Evolutionary conservation across 148 eudicot species (phyloP).

Genomic region (Pharnaceum exiguum): DNA sequence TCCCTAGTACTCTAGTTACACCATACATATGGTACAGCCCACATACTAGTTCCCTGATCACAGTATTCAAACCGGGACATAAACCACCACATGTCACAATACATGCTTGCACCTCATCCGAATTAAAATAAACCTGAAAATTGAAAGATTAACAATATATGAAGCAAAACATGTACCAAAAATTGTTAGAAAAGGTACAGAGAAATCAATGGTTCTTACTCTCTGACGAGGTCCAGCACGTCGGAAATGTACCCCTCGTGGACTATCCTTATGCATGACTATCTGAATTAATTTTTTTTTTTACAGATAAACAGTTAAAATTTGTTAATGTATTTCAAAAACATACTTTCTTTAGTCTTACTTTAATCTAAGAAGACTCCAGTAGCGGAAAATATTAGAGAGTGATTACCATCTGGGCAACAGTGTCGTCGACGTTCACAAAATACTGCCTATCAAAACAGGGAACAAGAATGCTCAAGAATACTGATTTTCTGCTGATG

Average conservation of each 20-base stretch:
- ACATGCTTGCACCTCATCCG: conserved; percentile 49
- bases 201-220: conserved; percentile 25
- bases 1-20: conserved; percentile 39
- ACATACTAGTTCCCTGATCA: conserved; percentile 50
- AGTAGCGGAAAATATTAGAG: neutral
- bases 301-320: too few species aligned
- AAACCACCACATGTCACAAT: conserved; percentile 58
- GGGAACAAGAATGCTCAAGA: neutral
- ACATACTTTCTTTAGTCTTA: neutral
- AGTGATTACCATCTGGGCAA: conserved; percentile 23
- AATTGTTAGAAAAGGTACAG: neutral
- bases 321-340: too few species aligned
- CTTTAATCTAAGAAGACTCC: neutral
- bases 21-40: conserved; percentile 50
- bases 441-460: conserved; percentile 28
- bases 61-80: conserved; percentile 54
- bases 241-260: conserved; percentile 76
- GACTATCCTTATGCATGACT: conserved; percentile 73
- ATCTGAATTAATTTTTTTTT: conserved; percentile 47
- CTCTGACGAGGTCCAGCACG: conserved; percentile 89
- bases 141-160: neutral
- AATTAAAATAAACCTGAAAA: conserved; percentile 42
- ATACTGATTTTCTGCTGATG: neutral
- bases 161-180: neutral
- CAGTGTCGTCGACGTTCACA: conserved; percentile 27